Percentiles rank a stretch among this genome's conserved stretches.
These are phyloP conservation scores for Diaporthe batatas DNA, from an alignment of 2,329 filamentous ascomycete genomes.

Conservation along the genomic window DNA sequence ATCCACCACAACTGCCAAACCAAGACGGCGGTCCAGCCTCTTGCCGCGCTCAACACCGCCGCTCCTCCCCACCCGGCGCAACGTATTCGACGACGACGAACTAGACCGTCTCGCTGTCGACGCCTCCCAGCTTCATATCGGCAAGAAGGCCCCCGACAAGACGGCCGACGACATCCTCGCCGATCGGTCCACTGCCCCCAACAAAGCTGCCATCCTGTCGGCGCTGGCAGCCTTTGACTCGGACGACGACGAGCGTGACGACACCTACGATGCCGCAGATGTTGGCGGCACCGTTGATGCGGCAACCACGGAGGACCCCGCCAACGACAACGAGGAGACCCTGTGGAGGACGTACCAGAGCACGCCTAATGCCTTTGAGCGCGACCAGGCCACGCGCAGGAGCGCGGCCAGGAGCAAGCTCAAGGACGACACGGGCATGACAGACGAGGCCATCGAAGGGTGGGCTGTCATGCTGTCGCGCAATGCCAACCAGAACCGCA, in stretches of 20 bases:
- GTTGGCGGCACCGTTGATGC: constrained; percentile 90
- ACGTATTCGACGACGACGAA: constrained; percentile 85
- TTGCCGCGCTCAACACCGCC: constrained; percentile 72
- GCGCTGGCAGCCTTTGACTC: constrained; percentile 91
- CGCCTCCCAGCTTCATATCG: constrained; percentile 80
- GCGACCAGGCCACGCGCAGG: constrained; percentile 78
- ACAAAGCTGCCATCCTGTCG: constrained; percentile 88
- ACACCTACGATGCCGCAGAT: constrained; percentile 94
- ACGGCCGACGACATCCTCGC: constrained; percentile 81
- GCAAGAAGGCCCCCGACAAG: constrained; percentile 73
- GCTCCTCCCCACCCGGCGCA: constrained; percentile 71
- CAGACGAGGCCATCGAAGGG: constrained; percentile 93
- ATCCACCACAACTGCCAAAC: constrained; percentile 45
- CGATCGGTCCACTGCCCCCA: constrained; percentile 73
- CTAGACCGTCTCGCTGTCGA: constrained; percentile 79
- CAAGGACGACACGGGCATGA: constrained; percentile 85
- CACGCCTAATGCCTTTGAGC: constrained; percentile 74
- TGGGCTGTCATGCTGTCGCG: constrained; percentile 90
- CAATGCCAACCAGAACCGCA: constrained; percentile 75
- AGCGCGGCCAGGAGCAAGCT: constrained; percentile 73
- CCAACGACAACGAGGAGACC: constrained; percentile 73
- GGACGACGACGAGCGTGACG: constrained; percentile 96
- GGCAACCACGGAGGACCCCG: constrained; percentile 54
- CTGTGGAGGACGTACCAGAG: constrained; percentile 81
- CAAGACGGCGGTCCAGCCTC: constrained; percentile 54